phyloP scores from a whole-genome alignment of 331 rosid genomes.

The Rhamnella rubrinervis region DNA sequence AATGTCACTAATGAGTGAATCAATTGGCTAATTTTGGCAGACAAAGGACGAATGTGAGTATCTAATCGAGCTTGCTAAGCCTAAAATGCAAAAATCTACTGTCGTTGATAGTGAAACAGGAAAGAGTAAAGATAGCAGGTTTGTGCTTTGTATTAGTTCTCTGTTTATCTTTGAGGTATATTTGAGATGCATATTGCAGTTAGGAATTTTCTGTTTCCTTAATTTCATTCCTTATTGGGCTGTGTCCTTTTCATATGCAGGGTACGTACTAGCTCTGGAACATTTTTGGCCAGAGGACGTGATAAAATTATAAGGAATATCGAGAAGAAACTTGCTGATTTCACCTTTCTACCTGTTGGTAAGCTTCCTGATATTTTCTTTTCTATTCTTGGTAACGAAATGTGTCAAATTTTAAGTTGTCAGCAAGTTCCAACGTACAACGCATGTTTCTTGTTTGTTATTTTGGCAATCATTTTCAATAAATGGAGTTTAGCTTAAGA shows the following conservation, averaged over 20 bases:
- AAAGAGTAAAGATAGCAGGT: conserved; percentile 98
- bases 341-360: conserved; percentile 85
- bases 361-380: conserved; percentile 12
- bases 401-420: no score
- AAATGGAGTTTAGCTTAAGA: no score
- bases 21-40: conserved; percentile 44
- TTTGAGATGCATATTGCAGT: conserved; percentile 12
- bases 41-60: conserved; percentile 82
- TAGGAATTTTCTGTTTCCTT: conserved; percentile 2
- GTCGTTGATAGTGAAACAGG: conserved; percentile 95
- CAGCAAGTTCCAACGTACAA: no score
- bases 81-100: conserved; percentile 75
- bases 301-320: conserved; percentile 78
- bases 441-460: no score
- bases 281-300: conserved; percentile 87
- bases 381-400: not conserved
- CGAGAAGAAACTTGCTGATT: conserved; percentile 84
- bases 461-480: no score
- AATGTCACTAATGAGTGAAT: not conserved
- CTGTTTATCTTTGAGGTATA: conserved; percentile 6
- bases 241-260: conserved; percentile 31
- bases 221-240: not conserved
- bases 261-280: conserved; percentile 96
- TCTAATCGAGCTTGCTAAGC: conserved; percentile 76
- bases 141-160: conserved; percentile 18